These are phyloP conservation scores for Penicillium sp. DNA, from an alignment of 2,329 filamentous ascomycete genomes.

Conservation along the genomic window DNA sequence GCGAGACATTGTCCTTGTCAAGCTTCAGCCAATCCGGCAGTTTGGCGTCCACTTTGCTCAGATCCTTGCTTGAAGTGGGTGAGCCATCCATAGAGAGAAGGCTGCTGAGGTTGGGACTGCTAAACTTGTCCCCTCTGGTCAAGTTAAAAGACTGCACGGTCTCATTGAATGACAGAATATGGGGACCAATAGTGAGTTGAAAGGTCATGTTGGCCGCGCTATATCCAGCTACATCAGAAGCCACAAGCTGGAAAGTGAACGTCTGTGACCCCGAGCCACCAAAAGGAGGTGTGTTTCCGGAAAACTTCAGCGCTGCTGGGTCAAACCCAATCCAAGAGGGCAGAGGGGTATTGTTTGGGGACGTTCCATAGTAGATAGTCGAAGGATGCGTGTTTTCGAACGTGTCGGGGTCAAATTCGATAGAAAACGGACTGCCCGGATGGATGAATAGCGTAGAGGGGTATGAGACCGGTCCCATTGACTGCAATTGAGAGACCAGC, in stretches of 20 bases:
- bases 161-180: conserved; percentile 67
- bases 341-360: conserved; percentile 75
- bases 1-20: conserved; percentile 60
- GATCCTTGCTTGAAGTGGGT: conserved; percentile 50
- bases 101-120: conserved; percentile 55
- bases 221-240: conserved; percentile 79
- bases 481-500: conserved; percentile 39
- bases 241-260: conserved; percentile 72
- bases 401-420: conserved; percentile 68
- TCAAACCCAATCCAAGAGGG: conserved; percentile 86
- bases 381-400: conserved; percentile 62
- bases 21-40: conserved; percentile 72
- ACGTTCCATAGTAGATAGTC: conserved; percentile 74
- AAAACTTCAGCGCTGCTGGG: conserved; percentile 63
- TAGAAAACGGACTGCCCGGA: conserved; percentile 58
- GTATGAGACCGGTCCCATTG: conserved; percentile 38
- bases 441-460: conserved; percentile 43
- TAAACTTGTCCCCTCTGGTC: conserved; percentile 54
- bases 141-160: conserved; percentile 60
- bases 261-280: conserved; percentile 68
- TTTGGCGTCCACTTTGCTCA: conserved; percentile 56
- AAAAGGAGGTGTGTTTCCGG: conserved; percentile 68
- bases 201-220: conserved; percentile 67
- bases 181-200: conserved; percentile 70
- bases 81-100: conserved; percentile 62